Evolutionary conservation across 2,329 filamentous ascomycete genomes (phyloP).

Genomic region (Raffaelea ambrosiae): DNA sequence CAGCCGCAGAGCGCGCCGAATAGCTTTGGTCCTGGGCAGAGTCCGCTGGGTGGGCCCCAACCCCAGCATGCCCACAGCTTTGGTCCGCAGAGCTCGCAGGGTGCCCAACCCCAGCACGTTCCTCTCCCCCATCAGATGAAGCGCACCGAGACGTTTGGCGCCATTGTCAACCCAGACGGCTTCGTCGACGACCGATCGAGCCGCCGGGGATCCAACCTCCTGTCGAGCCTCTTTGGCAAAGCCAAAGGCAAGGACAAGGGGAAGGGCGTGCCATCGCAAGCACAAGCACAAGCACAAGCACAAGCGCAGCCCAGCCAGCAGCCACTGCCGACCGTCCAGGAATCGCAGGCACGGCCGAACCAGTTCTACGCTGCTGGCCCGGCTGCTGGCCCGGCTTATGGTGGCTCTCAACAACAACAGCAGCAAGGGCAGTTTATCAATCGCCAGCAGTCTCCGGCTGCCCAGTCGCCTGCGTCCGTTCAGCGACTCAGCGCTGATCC

Average conservation of each 20-base stretch:
- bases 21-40: background rate
- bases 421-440: too few relatives aligned
- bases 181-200: background rate
- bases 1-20: background rate
- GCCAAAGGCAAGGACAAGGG: constrained; percentile 7
- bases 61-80: too few relatives aligned
- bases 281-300: background rate
- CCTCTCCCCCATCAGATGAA: background rate
- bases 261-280: background rate
- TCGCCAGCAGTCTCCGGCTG: too few relatives aligned
- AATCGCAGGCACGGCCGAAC: background rate
- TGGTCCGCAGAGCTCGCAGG: background rate
- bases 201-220: constrained; percentile 3
- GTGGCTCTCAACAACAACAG: too few relatives aligned
- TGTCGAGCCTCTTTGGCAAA: constrained; percentile 11
- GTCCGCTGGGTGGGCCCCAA: background rate
- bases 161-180: constrained; percentile 1
- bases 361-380: background rate
- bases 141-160: constrained; percentile 8
- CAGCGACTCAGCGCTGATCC: background rate
- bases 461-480: background rate
- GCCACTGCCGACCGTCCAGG: background rate
- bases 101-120: background rate
- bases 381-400: background rate
- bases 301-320: background rate